These are phyloP conservation scores for Ogataea pignaliae DNA, from an alignment of 805 yeast species.

Conservation along the genomic window DNA sequence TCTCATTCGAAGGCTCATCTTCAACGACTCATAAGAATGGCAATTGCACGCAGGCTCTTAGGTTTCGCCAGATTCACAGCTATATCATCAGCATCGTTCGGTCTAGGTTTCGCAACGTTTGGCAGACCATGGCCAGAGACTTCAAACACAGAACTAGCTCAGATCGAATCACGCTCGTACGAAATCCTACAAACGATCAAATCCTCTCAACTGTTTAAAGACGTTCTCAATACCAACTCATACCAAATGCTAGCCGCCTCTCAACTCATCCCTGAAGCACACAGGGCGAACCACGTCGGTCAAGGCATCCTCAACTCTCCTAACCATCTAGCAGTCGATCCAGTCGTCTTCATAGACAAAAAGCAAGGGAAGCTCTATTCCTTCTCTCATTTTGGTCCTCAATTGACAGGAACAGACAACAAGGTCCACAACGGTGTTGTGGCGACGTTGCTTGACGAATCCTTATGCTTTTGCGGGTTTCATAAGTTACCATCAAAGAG, in stretches of 20 bases:
- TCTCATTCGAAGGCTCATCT: too few relatives aligned
- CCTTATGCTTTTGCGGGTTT: constrained; percentile 82
- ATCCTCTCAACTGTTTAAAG: constrained; percentile 23
- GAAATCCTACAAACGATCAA: constrained; percentile 26
- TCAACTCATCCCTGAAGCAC: constrained; percentile 51
- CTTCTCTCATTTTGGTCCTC: constrained; percentile 67
- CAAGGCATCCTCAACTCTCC: constrained; percentile 70
- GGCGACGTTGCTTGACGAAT: constrained; percentile 79
- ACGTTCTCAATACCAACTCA: constrained; percentile 19
- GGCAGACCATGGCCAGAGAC: constrained; percentile 30
- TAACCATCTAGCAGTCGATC: constrained; percentile 68
- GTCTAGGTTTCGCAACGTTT: constrained; percentile 26
- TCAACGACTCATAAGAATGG: too few relatives aligned
- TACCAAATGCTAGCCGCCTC: constrained; percentile 32
- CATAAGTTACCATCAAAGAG: constrained; percentile 69
- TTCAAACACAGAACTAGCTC: constrained; percentile 4
- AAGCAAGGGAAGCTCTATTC: constrained; percentile 51
- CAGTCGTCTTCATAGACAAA: constrained; percentile 55
- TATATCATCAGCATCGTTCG: constrained; percentile 17
- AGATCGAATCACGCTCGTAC: constrained; percentile 21
- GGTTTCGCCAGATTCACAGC: constrained; percentile 8
- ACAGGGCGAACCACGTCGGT: constrained; percentile 59
- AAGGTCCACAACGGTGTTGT: constrained; percentile 79
- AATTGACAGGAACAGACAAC: constrained; percentile 63
- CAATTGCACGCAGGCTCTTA: too few relatives aligned